phyloP scores from a whole-genome alignment of 768 basidiomycete species.

The Pleurotus sapidus region DNA sequence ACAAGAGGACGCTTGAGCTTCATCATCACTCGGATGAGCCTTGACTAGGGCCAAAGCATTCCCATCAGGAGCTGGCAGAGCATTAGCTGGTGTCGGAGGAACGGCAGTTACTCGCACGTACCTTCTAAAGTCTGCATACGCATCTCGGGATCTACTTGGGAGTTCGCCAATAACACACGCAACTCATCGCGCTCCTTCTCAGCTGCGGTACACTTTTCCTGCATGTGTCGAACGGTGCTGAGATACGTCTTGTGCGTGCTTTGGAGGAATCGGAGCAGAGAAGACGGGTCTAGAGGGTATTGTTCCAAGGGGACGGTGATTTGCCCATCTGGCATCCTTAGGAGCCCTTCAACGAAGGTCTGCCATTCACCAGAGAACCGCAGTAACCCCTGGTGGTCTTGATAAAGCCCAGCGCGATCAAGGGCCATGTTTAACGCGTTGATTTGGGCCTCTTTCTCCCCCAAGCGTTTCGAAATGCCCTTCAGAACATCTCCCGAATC shows the following conservation, averaged over 20 bases:
- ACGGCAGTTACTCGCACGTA: too few species aligned
- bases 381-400: not conserved
- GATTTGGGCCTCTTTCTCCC: not conserved
- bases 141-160: too few species aligned
- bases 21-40: too few species aligned
- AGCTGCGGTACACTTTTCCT: not conserved
- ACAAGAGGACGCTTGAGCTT: too few species aligned
- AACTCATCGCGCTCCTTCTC: conserved; percentile 1
- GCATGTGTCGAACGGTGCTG: not conserved
- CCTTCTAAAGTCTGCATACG: too few species aligned
- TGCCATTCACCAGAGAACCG: conserved; percentile 4
- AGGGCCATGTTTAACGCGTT: not conserved
- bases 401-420: not conserved
- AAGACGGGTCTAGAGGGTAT: not conserved
- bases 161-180: not conserved
- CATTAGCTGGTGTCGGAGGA: too few species aligned
- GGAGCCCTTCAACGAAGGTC: conserved; percentile 1
- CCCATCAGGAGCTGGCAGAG: too few species aligned
- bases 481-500: conserved; percentile 1
- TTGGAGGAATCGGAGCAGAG: not conserved
- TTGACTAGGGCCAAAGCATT: too few species aligned
- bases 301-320: not conserved
- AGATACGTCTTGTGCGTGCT: conserved; percentile 2
- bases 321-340: not conserved
- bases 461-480: not conserved